Evolutionary conservation across 2,329 filamentous ascomycete species (phyloP), one percentile per base, ranked within the genome.

Genomic region (Botrytis hyacinthi): DNA sequence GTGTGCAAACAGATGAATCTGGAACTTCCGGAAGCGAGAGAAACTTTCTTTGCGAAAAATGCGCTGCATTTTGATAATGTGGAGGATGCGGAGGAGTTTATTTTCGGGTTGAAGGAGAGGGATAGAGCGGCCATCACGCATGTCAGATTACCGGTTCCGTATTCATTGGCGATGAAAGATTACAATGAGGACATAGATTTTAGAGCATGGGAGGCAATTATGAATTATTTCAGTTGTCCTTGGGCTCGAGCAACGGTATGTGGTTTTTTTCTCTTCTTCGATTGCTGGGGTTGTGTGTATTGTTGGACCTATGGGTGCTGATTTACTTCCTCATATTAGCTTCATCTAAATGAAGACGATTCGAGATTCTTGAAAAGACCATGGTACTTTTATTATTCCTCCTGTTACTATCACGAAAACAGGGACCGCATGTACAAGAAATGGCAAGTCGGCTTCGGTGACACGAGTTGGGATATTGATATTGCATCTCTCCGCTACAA

Each of bases 1-100:
- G 73, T 74, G 26, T 78, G 77, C 73, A 78, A 74, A 54, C 73
- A 76, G 54, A 76, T 78, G 32, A 46, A 70, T 10, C 46, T 75
- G 4, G 77, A 78, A 20, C 60, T 76, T 4, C 74, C 73, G 2
- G 63, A 71, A 18, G 22, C n/a, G 12, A 40, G 74, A 18, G 29
- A 18, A 14, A 63, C 57, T 16, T 74, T 78, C 26, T 76, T 74
- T 29, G 72, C 75, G 2, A 37, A 68, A 5, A 78, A 74, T 60
- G 76, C 75, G 29, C 75, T 79, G 8, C 78, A 79, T 32, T 79
- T 78, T 51, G 70, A 72, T 18, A 68, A 76, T 54, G 22, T 76
- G 37, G 14, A 63, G 14, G 71, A 57, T 22, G 75, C 77, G 0
- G 73, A 73, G 18, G 29, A 71, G n/a, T 78, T 72, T 35, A 32